Evolutionary conservation across 176 grass and related monocot genomes (phyloP), one percentile per base, ranked within the genome.

Genomic region (Ampelocalamus luodianensis): DNA sequence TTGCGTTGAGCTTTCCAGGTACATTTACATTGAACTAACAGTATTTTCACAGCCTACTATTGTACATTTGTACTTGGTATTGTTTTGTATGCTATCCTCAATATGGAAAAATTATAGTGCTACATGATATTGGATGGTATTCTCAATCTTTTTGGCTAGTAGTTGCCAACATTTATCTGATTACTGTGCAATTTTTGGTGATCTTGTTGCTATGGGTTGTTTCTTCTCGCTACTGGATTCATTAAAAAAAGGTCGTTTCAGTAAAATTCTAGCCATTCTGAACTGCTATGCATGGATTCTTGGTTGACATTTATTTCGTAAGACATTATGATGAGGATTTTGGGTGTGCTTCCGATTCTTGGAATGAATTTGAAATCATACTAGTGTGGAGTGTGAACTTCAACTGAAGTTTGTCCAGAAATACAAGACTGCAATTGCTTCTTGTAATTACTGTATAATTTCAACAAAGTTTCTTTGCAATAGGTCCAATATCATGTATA

Each of bases 1-100:
- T 95, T 80, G 93, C 96, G 87, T 86, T 98, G 91, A 94, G 93
- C 71, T 98, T 98, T 81, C 91, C 96, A 85, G 96, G 96, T 98
- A 96, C 14, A 62, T 74, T 90, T 70, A 72, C 65, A 68, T 9
- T 48, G 1, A 78, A 49, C 34, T 15, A 37, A 42, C 4, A 17
- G 1, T 38, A 53, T 3, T 15, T 22, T 62, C 23, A 44, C 29
- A 53, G 32, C 34, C 37, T 65, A 75, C 16, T 68, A 3, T 65
- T 54, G 14, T 42, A 5, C n/a, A 3, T 40, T 65, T 39, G 14
- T 42, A 5, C n/a, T 3, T 29, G 42, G 1, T 46, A 67, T 69
- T 50, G n/a, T 72, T 74, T 83, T 4, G 4, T 49, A 29, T 23
- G 20, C 12, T 70, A 26, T 32, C 38, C 2, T 23, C n/a, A 43